Evolutionary conservation across 306 rosid species (phyloP).

Genomic region (Dalbergia cochinchinensis): DNA sequence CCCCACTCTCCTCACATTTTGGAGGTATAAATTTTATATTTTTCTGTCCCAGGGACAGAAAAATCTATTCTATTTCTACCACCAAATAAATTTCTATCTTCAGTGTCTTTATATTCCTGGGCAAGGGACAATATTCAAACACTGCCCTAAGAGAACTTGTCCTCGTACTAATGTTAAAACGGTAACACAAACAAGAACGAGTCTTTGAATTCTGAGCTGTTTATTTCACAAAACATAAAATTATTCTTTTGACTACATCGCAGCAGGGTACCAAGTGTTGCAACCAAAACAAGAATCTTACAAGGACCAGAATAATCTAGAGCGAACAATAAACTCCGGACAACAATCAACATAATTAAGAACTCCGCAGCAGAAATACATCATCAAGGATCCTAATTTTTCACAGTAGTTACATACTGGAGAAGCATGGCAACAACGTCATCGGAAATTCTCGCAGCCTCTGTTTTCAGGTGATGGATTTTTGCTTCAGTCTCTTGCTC

Average conservation of each 20-base stretch:
- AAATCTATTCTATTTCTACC: too few species aligned
- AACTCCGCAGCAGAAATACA: constrained; percentile 36
- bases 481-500: constrained; percentile 78
- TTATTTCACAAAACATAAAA: constrained; percentile 34
- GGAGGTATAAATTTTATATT: too few species aligned
- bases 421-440: constrained; percentile 88
- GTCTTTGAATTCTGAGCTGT: constrained; percentile 34
- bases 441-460: constrained; percentile 70
- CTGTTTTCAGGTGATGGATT: constrained; percentile 68
- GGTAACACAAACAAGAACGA: constrained; percentile 29
- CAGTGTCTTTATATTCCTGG: too few species aligned
- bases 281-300: constrained; percentile 44
- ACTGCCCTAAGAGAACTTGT: not conserved
- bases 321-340: constrained; percentile 39
- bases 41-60: too few species aligned
- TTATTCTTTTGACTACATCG: constrained; percentile 45
- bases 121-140: too few species aligned
- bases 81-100: too few species aligned
- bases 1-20: too few species aligned
- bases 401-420: constrained; percentile 79
- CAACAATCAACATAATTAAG: constrained; percentile 44
- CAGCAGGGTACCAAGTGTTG: constrained; percentile 38
- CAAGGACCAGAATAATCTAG: constrained; percentile 46
- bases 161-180: not conserved
- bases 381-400: constrained; percentile 56